phyloP scores from a whole-genome alignment of 2,329 filamentous ascomycete species.

The Chaetomium globosum region DNA sequence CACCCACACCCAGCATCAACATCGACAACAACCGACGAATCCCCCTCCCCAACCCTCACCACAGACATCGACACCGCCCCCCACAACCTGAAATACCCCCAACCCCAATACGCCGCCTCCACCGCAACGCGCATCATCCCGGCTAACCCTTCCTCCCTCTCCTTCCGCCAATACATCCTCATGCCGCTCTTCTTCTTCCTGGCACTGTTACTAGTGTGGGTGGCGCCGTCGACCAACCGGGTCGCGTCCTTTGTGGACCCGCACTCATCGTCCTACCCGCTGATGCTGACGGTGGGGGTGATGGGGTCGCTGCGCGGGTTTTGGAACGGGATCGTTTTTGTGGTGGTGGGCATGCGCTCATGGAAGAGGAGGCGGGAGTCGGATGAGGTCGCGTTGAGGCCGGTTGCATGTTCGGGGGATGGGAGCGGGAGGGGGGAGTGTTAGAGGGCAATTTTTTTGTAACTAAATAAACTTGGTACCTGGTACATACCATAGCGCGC shows the following conservation, averaged over 20 bases:
- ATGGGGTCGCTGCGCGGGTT: conserved; percentile 44
- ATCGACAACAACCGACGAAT: background rate
- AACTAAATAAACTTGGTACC: too few relatives aligned
- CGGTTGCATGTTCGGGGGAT: conserved; percentile 10
- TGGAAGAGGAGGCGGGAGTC: conserved; percentile 28
- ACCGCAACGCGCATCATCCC: conserved; percentile 12
- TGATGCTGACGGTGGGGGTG: conserved; percentile 41
- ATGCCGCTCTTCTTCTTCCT: conserved; percentile 46
- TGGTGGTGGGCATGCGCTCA: conserved; percentile 44
- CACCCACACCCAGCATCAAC: background rate
- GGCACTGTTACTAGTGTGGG: conserved; percentile 43
- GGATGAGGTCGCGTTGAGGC: conserved; percentile 20
- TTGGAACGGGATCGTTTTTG: conserved; percentile 46
- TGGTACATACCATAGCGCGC: too few relatives aligned
- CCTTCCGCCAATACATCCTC: conserved; percentile 45
- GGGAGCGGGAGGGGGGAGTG: too few relatives aligned
- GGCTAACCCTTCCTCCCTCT: conserved; percentile 38
- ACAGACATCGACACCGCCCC: too few relatives aligned
- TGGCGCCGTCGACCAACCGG: conserved; percentile 44
- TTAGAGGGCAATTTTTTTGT: too few relatives aligned
- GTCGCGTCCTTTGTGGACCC: conserved; percentile 41
- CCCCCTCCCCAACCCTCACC: background rate
- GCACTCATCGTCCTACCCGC: conserved; percentile 37
- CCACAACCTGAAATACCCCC: background rate
- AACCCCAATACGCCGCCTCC: conserved; percentile 35